These are phyloP conservation scores for Colletotrichum lentis DNA, from an alignment of 2,329 filamentous ascomycete species.

Conservation along the genomic window DNA sequence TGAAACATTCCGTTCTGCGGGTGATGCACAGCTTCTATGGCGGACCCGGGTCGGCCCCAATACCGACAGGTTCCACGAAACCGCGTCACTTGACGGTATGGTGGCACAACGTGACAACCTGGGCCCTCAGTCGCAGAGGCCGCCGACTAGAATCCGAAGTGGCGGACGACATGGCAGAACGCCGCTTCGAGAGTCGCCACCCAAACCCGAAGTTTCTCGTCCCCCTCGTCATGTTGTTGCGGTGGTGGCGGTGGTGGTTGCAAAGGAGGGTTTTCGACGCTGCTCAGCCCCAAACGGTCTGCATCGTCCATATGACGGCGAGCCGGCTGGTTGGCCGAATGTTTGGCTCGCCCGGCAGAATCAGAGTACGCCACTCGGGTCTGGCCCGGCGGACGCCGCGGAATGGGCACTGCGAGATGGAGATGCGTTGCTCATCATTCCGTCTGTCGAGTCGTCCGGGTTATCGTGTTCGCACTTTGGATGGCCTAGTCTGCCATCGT, in stretches of 20 bases:
- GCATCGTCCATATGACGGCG: constrained; percentile 11
- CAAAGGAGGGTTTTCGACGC: constrained; percentile 31
- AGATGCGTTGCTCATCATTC: background rate
- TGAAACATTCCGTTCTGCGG: background rate
- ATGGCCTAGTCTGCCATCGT: background rate
- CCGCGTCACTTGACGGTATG: too few species aligned
- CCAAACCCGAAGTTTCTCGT: constrained; percentile 17
- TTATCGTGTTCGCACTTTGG: background rate
- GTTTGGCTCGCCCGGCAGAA: background rate
- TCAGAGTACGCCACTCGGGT: too few species aligned
- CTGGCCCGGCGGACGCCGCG: background rate
- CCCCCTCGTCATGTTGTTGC: background rate
- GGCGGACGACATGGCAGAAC: background rate
- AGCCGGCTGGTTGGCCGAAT: constrained; percentile 9
- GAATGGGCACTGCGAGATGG: background rate
- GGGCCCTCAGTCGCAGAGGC: background rate
- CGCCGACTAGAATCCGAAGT: background rate
- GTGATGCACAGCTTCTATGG: constrained; percentile 4
- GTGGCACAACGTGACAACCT: background rate
- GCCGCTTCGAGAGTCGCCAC: constrained; percentile 20
- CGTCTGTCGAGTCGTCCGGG: background rate
- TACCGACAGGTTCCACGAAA: background rate
- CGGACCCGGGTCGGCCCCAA: background rate
- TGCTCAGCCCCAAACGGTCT: constrained; percentile 33
- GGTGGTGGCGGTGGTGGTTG: constrained; percentile 11